These are phyloP conservation scores for Melanogaster broomeanus DNA, from an alignment of 768 basidiomycete species.

Conservation along the genomic window DNA sequence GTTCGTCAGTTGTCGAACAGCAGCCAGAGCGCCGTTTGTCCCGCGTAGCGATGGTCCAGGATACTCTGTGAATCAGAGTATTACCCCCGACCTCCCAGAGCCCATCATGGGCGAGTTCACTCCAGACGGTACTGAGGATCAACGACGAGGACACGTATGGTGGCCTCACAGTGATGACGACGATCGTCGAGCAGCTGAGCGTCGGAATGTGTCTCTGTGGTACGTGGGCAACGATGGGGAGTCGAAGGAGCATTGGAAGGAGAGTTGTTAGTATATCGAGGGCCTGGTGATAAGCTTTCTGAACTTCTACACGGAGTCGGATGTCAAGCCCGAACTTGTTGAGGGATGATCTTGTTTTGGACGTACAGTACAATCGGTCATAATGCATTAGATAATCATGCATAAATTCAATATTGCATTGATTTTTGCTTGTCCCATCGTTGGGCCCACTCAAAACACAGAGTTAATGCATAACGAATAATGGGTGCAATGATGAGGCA, in stretches of 20 bases:
- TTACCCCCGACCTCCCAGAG: constrained; percentile 34
- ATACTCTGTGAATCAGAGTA: constrained; percentile 28
- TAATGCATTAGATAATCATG: no score
- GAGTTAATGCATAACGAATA: no score
- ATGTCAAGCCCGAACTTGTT: constrained; percentile 1
- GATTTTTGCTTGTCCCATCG: no score
- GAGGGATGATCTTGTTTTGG: constrained; percentile 1
- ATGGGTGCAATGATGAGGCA: no score
- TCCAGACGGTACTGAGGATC: constrained; percentile 1
- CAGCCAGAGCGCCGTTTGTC: constrained; percentile 44
- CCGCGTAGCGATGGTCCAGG: constrained; percentile 59
- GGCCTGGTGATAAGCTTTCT: constrained; percentile 49
- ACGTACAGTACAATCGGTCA: background rate
- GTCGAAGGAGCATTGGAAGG: constrained; percentile 5
- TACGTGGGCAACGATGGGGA: constrained; percentile 32
- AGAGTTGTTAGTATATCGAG: constrained; percentile 59
- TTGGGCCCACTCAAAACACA: no score
- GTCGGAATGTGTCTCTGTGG: constrained; percentile 36
- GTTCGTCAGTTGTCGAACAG: constrained; percentile 38
- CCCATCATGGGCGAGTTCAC: constrained; percentile 29
- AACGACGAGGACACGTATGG: constrained; percentile 37
- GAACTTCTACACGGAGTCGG: constrained; percentile 44
- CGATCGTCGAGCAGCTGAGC: constrained; percentile 11
- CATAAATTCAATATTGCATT: no score
- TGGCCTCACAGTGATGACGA: constrained; percentile 22